Percentiles rank a stretch among this genome's conserved stretches.
These are phyloP conservation scores for Chaetomium fimeti DNA, from an alignment of 495 filamentous ascomycete species.

Conservation along the genomic window DNA sequence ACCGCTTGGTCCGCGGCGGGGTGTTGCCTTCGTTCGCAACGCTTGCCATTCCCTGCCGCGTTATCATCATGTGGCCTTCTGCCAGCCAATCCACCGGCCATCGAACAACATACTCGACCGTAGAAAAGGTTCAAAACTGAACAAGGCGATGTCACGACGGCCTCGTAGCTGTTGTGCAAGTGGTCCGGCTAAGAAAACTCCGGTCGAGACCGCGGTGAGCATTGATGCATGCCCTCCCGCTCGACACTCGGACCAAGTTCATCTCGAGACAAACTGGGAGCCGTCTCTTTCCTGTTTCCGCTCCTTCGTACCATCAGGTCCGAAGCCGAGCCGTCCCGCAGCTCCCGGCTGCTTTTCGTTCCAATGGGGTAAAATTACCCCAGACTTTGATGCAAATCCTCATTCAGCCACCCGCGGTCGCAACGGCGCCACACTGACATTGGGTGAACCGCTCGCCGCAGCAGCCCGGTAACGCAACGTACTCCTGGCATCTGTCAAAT, in stretches of 20 bases:
- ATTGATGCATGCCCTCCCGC: constrained; percentile 6
- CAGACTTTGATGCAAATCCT: constrained; percentile 24
- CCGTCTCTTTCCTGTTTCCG: background rate
- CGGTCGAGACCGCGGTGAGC: constrained; percentile 19
- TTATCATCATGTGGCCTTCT: constrained; percentile 24
- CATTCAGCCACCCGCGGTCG: constrained; percentile 25
- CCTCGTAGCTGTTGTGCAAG: constrained; percentile 8
- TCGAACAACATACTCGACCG: constrained; percentile 7
- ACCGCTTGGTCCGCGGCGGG: background rate
- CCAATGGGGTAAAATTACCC: constrained; percentile 3
- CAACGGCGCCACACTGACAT: constrained; percentile 20
- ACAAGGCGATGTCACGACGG: constrained; percentile 29
- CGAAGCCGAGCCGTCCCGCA: constrained; percentile 35
- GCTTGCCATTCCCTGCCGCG: constrained; percentile 29
- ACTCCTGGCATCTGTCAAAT: constrained; percentile 21
- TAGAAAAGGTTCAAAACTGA: constrained; percentile 1
- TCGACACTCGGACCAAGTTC: background rate
- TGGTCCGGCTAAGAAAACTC: constrained; percentile 11
- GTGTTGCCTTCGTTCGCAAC: background rate
- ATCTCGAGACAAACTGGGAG: background rate
- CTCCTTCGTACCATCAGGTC: constrained; percentile 10
- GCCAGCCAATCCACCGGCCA: background rate
- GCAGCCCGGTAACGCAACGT: constrained; percentile 26
- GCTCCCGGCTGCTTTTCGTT: constrained; percentile 1
- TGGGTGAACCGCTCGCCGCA: constrained; percentile 27